Base-by-base conservation (phyloP, 2,329 filamentous ascomycete species). In the Monilinia vaccinii-corymbosi region DNA sequence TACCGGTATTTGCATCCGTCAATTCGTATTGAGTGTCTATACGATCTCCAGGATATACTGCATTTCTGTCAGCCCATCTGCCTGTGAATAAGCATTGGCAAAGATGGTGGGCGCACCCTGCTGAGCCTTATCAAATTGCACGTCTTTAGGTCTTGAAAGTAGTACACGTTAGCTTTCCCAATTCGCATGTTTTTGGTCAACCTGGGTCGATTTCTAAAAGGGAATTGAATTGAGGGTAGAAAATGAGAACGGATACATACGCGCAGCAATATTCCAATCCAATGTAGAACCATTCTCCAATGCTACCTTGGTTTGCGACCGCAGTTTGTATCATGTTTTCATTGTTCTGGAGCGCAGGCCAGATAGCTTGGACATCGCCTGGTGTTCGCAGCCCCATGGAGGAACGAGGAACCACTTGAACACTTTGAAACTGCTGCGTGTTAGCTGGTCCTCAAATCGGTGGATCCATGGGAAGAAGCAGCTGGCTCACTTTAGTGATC, bases 251-350 rank as follows among this genome's bases (percentile, higher is more conserved):
- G 18, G 32, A 23, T 11, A 57, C 55, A 44, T 53, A 53, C 51
- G 18, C 32, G 25, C 51, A 53, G 40, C 51, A 53, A 40, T 49
- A 57, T 23, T 49, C 45, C 1, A 57, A 42, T 13, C 55, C 55
- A 48, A 57, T 49, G 13, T 38, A 57, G 34, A 25, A 57, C 55
- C 55, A 57, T 18, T 50, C 55, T 36, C 44, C 45, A 23, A 57
- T 36, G 1, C 11, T 11, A 40, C 55, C 55, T 50, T 57, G 42
- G 13, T 57, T 57, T 38, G 32, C 34, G 3, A 57, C 44, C 3
- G n/a, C 31, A 3, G 45, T 49, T 31, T 50, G 55, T 4, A 57
- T 38, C 1, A 57, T 57, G 1, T 34, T 45, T 21, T 49, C 13
- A 8, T 49, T 57, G 9, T 49, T 57, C 6, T 57, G 55, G 11